A percentile compares a stretch with the other conserved stretches of the same genome.
phyloP scores from a whole-genome alignment of 306 rosid genomes.

The Coriaria nepalensis region DNA sequence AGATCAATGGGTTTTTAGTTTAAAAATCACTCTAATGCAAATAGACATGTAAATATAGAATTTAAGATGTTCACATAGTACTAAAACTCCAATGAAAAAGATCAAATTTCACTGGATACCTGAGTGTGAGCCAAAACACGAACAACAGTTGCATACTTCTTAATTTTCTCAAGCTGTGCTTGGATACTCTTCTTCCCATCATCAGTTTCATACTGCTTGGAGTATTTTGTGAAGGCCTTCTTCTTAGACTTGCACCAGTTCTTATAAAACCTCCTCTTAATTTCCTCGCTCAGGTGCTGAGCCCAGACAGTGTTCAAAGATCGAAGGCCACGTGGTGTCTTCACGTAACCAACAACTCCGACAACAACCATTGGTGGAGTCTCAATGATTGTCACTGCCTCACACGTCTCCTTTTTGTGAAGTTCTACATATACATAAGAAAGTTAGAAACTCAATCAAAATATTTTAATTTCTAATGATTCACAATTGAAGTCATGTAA shows the following conservation, averaged over 20 bases:
- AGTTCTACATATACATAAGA: slow-evolving; percentile 29
- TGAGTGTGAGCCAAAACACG: slow-evolving; percentile 87
- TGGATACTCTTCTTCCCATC: slow-evolving; percentile 64
- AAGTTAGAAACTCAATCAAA: too few relatives aligned
- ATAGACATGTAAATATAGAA: too few relatives aligned
- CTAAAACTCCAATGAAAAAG: neutral
- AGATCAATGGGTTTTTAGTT: too few relatives aligned
- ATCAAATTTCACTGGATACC: slow-evolving; percentile 16
- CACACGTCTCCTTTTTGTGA: slow-evolving; percentile 90
- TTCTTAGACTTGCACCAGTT: slow-evolving; percentile 89
- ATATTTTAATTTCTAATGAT: too few relatives aligned
- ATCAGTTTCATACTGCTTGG: slow-evolving; percentile 52
- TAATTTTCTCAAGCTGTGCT: slow-evolving; percentile 56
- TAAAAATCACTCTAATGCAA: too few relatives aligned
- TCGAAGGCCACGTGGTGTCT: slow-evolving; percentile 79
- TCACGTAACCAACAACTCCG: slow-evolving; percentile 78
- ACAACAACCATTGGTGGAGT: slow-evolving; percentile 81
- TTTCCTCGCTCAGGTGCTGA: slow-evolving; percentile 76
- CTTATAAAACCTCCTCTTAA: slow-evolving; percentile 69
- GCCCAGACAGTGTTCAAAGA: slow-evolving; percentile 71
- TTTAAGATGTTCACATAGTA: too few relatives aligned
- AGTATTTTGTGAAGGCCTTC: slow-evolving; percentile 73
- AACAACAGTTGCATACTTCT: slow-evolving; percentile 55
- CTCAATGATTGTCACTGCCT: slow-evolving; percentile 69
- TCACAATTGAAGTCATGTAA: too few relatives aligned